Conservation (phyloP, 768 basidiomycete species). For the Chlorophyllum brunneum region DNA sequence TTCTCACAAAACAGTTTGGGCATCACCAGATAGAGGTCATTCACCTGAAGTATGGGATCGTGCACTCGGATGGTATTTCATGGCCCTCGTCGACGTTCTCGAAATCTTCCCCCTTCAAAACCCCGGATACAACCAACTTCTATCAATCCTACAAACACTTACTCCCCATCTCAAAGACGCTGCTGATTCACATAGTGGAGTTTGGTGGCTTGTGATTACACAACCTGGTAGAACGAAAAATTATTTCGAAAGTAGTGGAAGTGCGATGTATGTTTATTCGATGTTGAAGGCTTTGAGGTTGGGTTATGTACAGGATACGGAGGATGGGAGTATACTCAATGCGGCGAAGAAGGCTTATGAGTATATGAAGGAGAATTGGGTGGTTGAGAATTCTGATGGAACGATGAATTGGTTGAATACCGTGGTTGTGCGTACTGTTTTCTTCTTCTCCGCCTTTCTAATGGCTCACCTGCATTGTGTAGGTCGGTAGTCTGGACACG, state of each 20-base stretch:
- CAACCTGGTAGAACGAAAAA: slow-evolving; percentile 41
- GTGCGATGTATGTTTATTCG: slow-evolving; percentile 44
- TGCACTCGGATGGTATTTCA: slow-evolving; percentile 44
- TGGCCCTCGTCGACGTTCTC: slow-evolving; percentile 45
- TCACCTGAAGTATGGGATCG: slow-evolving; percentile 48
- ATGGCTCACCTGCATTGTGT: background rate
- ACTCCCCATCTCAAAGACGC: slow-evolving; percentile 33
- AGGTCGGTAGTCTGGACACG: slow-evolving; percentile 39
- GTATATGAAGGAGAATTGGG: slow-evolving; percentile 38
- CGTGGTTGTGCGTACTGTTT: slow-evolving; percentile 32
- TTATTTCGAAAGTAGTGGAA: slow-evolving; percentile 47
- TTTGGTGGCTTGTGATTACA: slow-evolving; percentile 50
- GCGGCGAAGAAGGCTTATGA: slow-evolving; percentile 38
- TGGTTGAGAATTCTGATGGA: slow-evolving; percentile 36
- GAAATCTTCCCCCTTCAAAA: slow-evolving; percentile 32
- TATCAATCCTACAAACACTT: slow-evolving; percentile 30
- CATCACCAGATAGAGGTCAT: slow-evolving; percentile 40
- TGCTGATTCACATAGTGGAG: slow-evolving; percentile 35
- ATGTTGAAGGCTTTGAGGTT: slow-evolving; percentile 41
- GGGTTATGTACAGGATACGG: slow-evolving; percentile 32
- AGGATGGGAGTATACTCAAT: slow-evolving; percentile 32
- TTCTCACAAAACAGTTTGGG: slow-evolving; percentile 40
- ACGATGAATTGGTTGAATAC: slow-evolving; percentile 45
- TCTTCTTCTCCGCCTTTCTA: background rate
- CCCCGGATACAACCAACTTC: slow-evolving; percentile 25